Evolutionary conservation across 225 moss, liverwort and hornwort genomes (phyloP), one percentile per base, ranked within the genome.

Genomic region (Physcomitrium patens): DNA sequence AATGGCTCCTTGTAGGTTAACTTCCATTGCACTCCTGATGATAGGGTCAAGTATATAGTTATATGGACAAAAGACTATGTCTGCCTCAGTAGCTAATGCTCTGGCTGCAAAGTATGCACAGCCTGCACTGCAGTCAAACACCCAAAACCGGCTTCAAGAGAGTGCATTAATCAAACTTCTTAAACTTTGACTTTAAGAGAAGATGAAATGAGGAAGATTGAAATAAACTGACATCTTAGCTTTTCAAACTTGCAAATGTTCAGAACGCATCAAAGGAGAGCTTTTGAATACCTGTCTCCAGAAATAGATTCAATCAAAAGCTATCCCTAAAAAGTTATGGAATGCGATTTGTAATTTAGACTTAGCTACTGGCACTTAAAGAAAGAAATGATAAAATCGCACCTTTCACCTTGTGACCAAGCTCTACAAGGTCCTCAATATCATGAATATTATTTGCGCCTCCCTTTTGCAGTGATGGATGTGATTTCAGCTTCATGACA

Each of bases 41-140:
- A 92, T 86, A 20, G 92, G 92, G 68, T 92, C 88, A 76, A 92
- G 54, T 58, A 92, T 83, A 58, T 92, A 92, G 69, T 83, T 90
- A 71, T 92, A 92, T 12, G 92, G 92, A 75, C 92, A 92, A 55
- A 92, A 90, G 44, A 92, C 90, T 49, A 92, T 86, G 50, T 92
- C 90, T 63, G 88, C 92, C 65, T 84, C 90, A 67, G 74, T 77
- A 27, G 92, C 90, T 85, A 90, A 72, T 72, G 81, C 84, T 59
- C 86, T 77, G 52, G 92, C 86, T 47, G 92, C 92, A 76, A 89
- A 92, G 76, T 92, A 92, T 63, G 92, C 83, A 79, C 92, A 92
- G 43, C 89, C 92, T 92, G 91, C 77, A 73, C 67, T 81, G 68
- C 68, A 72, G 12, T 71, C 45, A 69, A 73, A 72, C 51, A 60